phyloP scores from a whole-genome alignment of 2,329 filamentous ascomycete species.

The Fusarium dimerum region DNA sequence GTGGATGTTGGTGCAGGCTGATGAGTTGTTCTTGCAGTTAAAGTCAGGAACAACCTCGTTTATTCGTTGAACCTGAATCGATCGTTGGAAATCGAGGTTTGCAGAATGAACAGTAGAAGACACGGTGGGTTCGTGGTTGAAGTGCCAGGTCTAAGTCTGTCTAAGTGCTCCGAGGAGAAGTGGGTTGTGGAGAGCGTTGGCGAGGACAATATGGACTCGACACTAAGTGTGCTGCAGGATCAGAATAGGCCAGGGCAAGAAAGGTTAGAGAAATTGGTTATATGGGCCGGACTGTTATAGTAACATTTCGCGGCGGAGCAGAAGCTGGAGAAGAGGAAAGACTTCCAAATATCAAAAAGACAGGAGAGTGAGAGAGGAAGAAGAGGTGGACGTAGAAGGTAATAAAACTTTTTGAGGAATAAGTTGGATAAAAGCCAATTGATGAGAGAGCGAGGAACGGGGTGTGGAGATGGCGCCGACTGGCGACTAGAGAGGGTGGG shows the following conservation, averaged over 20 bases:
- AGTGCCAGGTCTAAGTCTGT: constrained; percentile 10
- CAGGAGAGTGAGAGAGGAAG: constrained; percentile 13
- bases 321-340: constrained; percentile 26
- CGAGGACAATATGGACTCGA: constrained; percentile 4
- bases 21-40: neutral
- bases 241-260: constrained; percentile 13
- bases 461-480: constrained; percentile 30
- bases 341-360: constrained; percentile 12
- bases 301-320: constrained; percentile 29
- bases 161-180: constrained; percentile 20
- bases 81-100: constrained; percentile 5
- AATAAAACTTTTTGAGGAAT: constrained; percentile 34
- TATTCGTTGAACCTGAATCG: neutral
- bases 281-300: constrained; percentile 27
- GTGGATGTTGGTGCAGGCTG: neutral
- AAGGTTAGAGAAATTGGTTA: constrained; percentile 15
- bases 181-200: constrained; percentile 10
- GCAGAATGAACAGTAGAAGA: constrained; percentile 12
- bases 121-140: constrained; percentile 13
- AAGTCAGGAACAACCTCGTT: neutral
- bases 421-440: constrained; percentile 33
- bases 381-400: constrained; percentile 16
- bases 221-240: constrained; percentile 25
- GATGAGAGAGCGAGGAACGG: constrained; percentile 28
- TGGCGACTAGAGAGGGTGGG: constrained; percentile 24